A percentile compares a stretch with the other conserved stretches of the same genome.
These are phyloP conservation scores for Pyrenochaeta sp. DNA, from an alignment of 2,329 filamentous ascomycete species.

Conservation along the genomic window DNA sequence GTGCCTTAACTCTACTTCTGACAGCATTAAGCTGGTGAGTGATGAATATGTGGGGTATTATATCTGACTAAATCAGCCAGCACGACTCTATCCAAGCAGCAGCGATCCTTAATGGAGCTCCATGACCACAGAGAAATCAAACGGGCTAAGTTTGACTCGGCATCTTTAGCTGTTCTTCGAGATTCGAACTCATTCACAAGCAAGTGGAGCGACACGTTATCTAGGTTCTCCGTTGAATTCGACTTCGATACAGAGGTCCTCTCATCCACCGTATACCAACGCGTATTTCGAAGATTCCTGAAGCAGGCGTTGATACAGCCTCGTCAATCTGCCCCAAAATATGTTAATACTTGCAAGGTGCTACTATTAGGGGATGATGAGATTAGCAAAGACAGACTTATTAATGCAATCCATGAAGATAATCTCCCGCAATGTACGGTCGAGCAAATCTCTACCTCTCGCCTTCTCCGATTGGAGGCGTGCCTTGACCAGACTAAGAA, in stretches of 20 bases:
- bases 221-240: constrained; percentile 20
- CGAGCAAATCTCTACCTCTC: not conserved
- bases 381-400: not conserved
- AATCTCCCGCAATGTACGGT: not conserved
- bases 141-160: constrained; percentile 10
- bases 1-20: constrained; percentile 22
- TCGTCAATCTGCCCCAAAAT: not conserved
- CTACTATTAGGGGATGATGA: not conserved
- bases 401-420: not conserved
- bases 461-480: not conserved
- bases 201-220: constrained; percentile 15
- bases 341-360: not conserved
- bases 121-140: constrained; percentile 7
- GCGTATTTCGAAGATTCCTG: constrained; percentile 7
- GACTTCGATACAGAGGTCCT: constrained; percentile 21
- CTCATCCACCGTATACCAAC: constrained; percentile 11
- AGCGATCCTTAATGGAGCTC: constrained; percentile 9
- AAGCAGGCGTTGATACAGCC: constrained; percentile 2
- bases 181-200: constrained; percentile 14
- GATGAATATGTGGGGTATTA: no score
- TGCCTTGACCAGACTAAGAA: not conserved
- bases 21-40: constrained; percentile 26
- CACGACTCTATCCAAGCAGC: constrained; percentile 17
- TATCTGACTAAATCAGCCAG: not conserved
- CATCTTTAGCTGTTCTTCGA: constrained; percentile 13